Conservation (phyloP, 345 rosid genomes). For the Pugionium cornutum region DNA sequence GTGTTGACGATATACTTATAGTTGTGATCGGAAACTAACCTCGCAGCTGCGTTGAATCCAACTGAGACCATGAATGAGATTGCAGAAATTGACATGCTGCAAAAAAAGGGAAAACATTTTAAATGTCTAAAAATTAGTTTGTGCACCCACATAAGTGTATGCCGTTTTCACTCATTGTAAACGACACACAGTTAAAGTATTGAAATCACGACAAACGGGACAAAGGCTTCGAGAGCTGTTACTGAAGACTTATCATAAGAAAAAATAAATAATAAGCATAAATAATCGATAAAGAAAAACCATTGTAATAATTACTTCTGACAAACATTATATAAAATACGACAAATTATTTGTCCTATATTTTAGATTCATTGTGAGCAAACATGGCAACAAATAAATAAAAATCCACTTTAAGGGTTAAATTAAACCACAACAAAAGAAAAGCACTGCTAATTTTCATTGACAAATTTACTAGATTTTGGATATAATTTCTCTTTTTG, state of each 20-base stretch:
- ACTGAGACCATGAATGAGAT: conserved; percentile 62
- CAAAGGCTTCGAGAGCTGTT: background rate
- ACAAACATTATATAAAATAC: no score
- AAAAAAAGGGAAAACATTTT: background rate
- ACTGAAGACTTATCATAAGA: background rate
- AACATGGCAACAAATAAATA: background rate
- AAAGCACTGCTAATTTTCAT: no score
- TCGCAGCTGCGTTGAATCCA: conserved; percentile 78
- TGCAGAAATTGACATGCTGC: conserved; percentile 65
- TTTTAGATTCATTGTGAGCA: background rate
- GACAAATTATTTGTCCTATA: background rate
- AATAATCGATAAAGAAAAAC: no score
- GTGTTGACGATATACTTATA: no score
- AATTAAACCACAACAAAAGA: no score
- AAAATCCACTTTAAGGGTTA: no score
- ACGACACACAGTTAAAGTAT: background rate
- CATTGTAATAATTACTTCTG: background rate
- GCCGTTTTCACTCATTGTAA: background rate
- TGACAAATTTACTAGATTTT: no score
- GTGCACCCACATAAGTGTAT: background rate
- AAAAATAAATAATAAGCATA: background rate
- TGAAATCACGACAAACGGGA: conserved; percentile 20
- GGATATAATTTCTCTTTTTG: no score
- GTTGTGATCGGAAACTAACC: conserved; percentile 36
- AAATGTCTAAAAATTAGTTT: background rate